Evolutionary conservation across 2,329 filamentous ascomycete genomes (phyloP).

Genomic region (Diaporthe eres): DNA sequence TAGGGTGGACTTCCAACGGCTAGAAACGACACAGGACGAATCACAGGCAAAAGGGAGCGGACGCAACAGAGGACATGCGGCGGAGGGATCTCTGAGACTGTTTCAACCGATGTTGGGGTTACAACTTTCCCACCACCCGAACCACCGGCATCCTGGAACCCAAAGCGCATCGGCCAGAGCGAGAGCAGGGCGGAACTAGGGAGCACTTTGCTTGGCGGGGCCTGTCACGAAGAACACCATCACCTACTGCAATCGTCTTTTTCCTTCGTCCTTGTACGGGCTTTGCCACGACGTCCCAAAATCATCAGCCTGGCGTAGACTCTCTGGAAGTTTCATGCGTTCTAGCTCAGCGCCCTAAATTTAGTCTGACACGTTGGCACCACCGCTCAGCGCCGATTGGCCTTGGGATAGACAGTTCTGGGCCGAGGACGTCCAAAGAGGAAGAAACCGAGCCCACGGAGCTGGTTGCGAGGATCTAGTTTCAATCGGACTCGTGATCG

Average conservation of each 20-base stretch:
- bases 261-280: neutral
- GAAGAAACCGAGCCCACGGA: neutral
- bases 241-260: conserved; percentile 19
- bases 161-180: conserved; percentile 20
- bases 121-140: conserved; percentile 32
- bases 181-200: conserved; percentile 23
- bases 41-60: conserved; percentile 13
- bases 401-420: neutral
- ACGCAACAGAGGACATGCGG: conserved; percentile 11
- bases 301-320: conserved; percentile 3
- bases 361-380: conserved; percentile 28
- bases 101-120: conserved; percentile 34
- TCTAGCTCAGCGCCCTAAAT: conserved; percentile 16
- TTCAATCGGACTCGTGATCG: conserved; percentile 3
- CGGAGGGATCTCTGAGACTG: conserved; percentile 28
- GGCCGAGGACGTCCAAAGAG: conserved; percentile 4
- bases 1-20: conserved; percentile 27
- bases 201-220: neutral
- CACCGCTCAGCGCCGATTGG: neutral
- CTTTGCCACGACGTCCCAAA: conserved; percentile 8
- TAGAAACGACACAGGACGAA: conserved; percentile 29
- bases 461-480: conserved; percentile 8
- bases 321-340: conserved; percentile 23
- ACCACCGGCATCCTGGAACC: conserved; percentile 27
- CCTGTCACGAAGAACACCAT: conserved; percentile 17